phyloP scores from a whole-genome alignment of 2,329 filamentous ascomycete genomes.

The Fusarium guadeloupense region DNA sequence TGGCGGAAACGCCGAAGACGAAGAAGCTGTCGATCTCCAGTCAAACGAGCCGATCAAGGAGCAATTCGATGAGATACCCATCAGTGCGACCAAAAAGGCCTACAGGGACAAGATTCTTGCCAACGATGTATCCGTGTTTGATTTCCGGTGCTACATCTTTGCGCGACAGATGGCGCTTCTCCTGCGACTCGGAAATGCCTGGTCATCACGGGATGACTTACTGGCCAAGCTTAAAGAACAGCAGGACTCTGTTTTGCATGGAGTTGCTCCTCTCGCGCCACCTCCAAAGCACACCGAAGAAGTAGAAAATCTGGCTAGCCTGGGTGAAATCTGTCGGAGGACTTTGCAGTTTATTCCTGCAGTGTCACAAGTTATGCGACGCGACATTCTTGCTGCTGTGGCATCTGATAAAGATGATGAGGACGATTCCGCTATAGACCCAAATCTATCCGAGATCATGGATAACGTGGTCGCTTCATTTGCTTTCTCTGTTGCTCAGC shows the following conservation, averaged over 20 bases:
- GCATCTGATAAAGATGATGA: conserved; percentile 52
- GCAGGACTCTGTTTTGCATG: conserved; percentile 66
- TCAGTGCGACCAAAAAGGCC: conserved; percentile 74
- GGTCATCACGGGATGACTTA: conserved; percentile 69
- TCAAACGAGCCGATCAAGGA: conserved; percentile 52
- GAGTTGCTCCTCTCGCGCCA: conserved; percentile 62
- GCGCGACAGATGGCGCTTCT: conserved; percentile 85
- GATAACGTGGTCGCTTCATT: conserved; percentile 83
- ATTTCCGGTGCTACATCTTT: conserved; percentile 95
- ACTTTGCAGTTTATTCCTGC: conserved; percentile 85
- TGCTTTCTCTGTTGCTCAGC: conserved; percentile 78
- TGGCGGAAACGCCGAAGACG: conserved; percentile 47
- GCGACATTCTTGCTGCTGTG: conserved; percentile 76
- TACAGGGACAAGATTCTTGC: conserved; percentile 93
- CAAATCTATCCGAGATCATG: conserved; percentile 62
- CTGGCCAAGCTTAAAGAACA: conserved; percentile 70
- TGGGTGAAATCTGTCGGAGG: conserved; percentile 87
- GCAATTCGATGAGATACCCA: conserved; percentile 65
- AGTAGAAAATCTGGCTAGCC: conserved; percentile 76
- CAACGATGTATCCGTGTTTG: conserved; percentile 95
- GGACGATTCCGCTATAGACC: conserved; percentile 46
- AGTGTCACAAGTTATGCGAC: conserved; percentile 80
- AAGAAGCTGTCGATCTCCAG: conserved; percentile 62
- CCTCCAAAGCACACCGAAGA: conserved; percentile 65
- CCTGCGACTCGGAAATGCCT: conserved; percentile 81